phyloP scores from a whole-genome alignment of 768 basidiomycete species.

The Mycena belliarum region DNA sequence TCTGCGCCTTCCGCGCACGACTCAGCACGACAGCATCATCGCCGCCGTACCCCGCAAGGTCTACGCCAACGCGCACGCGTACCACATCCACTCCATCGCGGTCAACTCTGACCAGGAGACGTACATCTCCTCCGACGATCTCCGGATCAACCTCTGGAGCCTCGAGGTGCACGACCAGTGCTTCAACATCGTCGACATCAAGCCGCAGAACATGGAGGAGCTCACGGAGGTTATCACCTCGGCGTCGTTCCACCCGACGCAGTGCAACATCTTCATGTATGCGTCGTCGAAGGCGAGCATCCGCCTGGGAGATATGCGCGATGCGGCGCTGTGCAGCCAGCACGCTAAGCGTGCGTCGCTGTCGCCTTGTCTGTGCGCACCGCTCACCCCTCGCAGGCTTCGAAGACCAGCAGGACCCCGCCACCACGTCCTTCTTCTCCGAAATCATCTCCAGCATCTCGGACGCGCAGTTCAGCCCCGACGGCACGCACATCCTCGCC shows the following conservation, averaged over 20 bases:
- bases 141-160: constrained; percentile 98
- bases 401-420: constrained; percentile 97
- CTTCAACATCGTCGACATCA: constrained; percentile 99
- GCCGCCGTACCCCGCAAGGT: constrained; percentile 94
- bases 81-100: constrained; percentile 99
- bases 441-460: constrained; percentile 99
- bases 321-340: constrained; percentile 91
- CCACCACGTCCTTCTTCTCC: constrained; percentile 97
- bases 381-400: constrained; percentile 66
- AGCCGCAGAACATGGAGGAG: constrained; percentile 99
- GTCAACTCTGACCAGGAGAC: constrained; percentile 99
- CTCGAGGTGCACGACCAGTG: constrained; percentile 96
- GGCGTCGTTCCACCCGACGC: constrained; percentile 94
- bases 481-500: constrained; percentile 94
- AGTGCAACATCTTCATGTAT: constrained; percentile 99
- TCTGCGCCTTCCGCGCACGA: constrained; percentile 86
- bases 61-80: constrained; percentile 98
- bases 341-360: constrained; percentile 78
- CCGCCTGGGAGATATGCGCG: constrained; percentile 98
- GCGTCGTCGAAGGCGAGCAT: constrained; percentile 99
- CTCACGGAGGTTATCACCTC: constrained; percentile 99
- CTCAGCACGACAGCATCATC: constrained; percentile 94
- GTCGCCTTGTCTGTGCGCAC: neutral
- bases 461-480: constrained; percentile 97
- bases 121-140: constrained; percentile 96